Percentiles rank a stretch among this genome's conserved stretches.
These are phyloP conservation scores for Kluyveromyces sp. DNA, from an alignment of 1,139 yeast species.

Conservation along the genomic window DNA sequence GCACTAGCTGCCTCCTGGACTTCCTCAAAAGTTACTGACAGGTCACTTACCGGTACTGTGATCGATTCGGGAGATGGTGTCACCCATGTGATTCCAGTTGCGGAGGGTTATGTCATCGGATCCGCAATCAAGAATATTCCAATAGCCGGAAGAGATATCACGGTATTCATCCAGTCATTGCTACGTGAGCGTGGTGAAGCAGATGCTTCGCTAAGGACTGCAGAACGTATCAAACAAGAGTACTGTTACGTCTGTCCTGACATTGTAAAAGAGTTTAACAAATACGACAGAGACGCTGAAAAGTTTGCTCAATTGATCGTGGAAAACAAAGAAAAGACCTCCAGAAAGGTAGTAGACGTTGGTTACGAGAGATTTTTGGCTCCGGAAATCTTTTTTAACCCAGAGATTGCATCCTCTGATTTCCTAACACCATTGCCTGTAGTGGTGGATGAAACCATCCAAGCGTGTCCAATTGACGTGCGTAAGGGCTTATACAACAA, in stretches of 20 bases:
- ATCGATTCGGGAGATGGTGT: slow-evolving; percentile 98
- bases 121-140: slow-evolving; percentile 96
- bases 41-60: slow-evolving; percentile 96
- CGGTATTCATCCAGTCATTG: slow-evolving; percentile 84
- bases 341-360: slow-evolving; percentile 67
- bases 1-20: slow-evolving; percentile 99
- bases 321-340: slow-evolving; percentile 69
- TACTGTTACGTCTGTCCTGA: slow-evolving; percentile 97
- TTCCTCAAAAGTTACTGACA: slow-evolving; percentile 85
- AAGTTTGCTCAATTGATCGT: slow-evolving; percentile 90
- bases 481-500: slow-evolving; percentile 93
- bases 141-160: slow-evolving; percentile 96
- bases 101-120: slow-evolving; percentile 98
- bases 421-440: slow-evolving; percentile 92
- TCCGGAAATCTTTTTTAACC: slow-evolving; percentile 96
- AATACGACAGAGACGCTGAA: slow-evolving; percentile 90
- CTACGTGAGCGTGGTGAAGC: slow-evolving; percentile 95
- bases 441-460: slow-evolving; percentile 92
- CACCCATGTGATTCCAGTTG: slow-evolving; percentile 97
- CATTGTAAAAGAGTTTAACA: slow-evolving; percentile 90
- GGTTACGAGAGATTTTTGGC: slow-evolving; percentile 97
- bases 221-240: slow-evolving; percentile 93
- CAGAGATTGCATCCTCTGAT: slow-evolving; percentile 93
- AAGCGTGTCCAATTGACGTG: slow-evolving; percentile 94
- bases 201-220: slow-evolving; percentile 90